phyloP scores from a whole-genome alignment of 208 protist species.

The Leishmania martiniquensis region DNA sequence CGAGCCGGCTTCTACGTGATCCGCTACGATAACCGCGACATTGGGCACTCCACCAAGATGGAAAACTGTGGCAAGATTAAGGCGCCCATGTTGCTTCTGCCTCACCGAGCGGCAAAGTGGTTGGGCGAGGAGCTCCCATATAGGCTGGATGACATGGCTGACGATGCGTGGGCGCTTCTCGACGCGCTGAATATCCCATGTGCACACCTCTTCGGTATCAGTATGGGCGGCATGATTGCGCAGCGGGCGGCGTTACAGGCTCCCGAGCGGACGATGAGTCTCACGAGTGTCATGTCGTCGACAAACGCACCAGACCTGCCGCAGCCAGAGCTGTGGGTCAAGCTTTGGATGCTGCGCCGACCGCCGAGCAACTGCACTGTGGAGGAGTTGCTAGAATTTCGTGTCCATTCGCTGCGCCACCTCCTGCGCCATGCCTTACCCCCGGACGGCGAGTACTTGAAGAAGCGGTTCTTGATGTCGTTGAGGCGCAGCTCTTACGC shows the following conservation, averaged over 20 bases:
- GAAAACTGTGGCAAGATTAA: constrained; percentile 51
- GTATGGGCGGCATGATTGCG: constrained; percentile 84
- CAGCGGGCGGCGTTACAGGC: constrained; percentile 62
- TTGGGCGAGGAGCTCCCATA: constrained; percentile 78
- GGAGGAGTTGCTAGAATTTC: constrained; percentile 76
- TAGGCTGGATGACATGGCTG: constrained; percentile 70
- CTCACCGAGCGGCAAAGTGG: constrained; percentile 35
- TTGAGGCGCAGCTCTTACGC: constrained; percentile 64
- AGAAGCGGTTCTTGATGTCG: constrained; percentile 59
- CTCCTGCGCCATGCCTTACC: constrained; percentile 56
- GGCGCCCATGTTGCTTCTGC: constrained; percentile 54
- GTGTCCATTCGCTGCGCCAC: constrained; percentile 47
- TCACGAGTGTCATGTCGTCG: constrained; percentile 82
- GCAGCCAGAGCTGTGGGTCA: constrained; percentile 69
- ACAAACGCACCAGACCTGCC: constrained; percentile 76
- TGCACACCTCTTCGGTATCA: constrained; percentile 82
- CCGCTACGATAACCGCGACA: constrained; percentile 83
- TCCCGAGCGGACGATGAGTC: constrained; percentile 53
- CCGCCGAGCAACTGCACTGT: constrained; percentile 60
- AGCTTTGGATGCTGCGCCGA: constrained; percentile 76
- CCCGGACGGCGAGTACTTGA: constrained; percentile 65
- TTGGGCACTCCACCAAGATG: constrained; percentile 76
- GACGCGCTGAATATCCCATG: constrained; percentile 47
- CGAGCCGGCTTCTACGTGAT: constrained; percentile 70
- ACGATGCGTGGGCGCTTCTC: constrained; percentile 66